These are phyloP conservation scores for Amanita pseudoporphyria DNA, from an alignment of 768 basidiomycete species.

Conservation along the genomic window DNA sequence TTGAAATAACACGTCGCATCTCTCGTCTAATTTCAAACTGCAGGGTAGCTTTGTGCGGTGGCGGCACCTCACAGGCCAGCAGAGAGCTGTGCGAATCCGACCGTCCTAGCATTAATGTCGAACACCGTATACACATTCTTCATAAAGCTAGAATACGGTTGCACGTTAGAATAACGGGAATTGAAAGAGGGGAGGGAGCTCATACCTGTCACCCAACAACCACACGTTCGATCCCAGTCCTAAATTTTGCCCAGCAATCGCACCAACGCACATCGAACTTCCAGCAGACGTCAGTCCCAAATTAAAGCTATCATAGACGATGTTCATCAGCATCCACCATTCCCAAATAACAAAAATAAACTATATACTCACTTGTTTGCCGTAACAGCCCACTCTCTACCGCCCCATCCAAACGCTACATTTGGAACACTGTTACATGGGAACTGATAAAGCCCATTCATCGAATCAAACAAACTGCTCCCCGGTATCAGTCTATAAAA, in stretches of 20 bases:
- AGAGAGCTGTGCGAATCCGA: conserved; percentile 22
- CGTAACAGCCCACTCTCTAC: neutral
- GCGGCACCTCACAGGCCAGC: no score
- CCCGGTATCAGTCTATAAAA: neutral
- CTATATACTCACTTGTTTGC: neutral
- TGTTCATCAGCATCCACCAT: neutral
- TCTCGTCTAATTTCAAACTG: no score
- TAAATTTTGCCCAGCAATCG: neutral
- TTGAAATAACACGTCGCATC: no score
- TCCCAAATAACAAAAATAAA: neutral
- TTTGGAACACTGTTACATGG: neutral
- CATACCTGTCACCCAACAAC: conserved; percentile 5
- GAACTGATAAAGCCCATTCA: conserved; percentile 1
- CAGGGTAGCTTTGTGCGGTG: no score
- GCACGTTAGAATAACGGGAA: conserved; percentile 21
- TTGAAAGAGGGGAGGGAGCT: neutral
- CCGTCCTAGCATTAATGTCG: conserved; percentile 19
- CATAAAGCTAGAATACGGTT: conserved; percentile 26
- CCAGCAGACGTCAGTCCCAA: neutral
- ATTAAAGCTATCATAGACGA: conserved; percentile 3
- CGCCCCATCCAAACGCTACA: conserved; percentile 3
- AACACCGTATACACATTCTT: conserved; percentile 33
- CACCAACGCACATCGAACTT: conserved; percentile 2
- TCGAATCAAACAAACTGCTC: neutral
- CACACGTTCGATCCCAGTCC: neutral